Conservation (phyloP, 2,329 filamentous ascomycete species). For the Claviceps sorghi region DNA sequence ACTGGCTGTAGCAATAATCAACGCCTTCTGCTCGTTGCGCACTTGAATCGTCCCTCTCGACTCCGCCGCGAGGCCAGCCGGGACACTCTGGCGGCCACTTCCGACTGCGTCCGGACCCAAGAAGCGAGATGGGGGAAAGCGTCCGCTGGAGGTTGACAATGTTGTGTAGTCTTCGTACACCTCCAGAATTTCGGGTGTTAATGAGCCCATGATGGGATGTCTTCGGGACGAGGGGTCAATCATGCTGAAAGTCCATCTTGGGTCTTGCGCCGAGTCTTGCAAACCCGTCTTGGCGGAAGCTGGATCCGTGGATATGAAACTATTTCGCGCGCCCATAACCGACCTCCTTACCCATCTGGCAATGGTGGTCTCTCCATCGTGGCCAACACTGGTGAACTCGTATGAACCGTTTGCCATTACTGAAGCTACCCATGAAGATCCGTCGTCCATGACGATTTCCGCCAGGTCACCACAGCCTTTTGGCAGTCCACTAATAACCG, state of each 20-base stretch:
- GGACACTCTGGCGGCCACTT: slow-evolving; percentile 10
- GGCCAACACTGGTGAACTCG: slow-evolving; percentile 49
- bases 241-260: slow-evolving; percentile 62
- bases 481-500: slow-evolving; percentile 49
- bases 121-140: slow-evolving; percentile 30
- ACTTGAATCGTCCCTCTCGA: slow-evolving; percentile 18
- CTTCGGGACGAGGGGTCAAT: slow-evolving; percentile 53
- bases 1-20: slow-evolving; percentile 24
- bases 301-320: slow-evolving; percentile 7
- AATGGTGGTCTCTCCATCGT: slow-evolving; percentile 41
- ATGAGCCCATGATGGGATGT: slow-evolving; percentile 59
- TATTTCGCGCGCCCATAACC: slow-evolving; percentile 9
- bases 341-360: slow-evolving; percentile 53
- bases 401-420: slow-evolving; percentile 42
- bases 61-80: slow-evolving; percentile 11
- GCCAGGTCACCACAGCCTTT: slow-evolving; percentile 34
- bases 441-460: slow-evolving; percentile 53
- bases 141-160: slow-evolving; percentile 34
- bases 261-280: slow-evolving; percentile 21
- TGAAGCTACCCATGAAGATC: slow-evolving; percentile 41
- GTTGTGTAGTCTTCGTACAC: slow-evolving; percentile 54
- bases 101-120: slow-evolving; percentile 12
- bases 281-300: slow-evolving; percentile 12
- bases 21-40: slow-evolving; percentile 18
- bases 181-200: slow-evolving; percentile 49